phyloP scores from a whole-genome alignment of 164 flowering plant species.

The Nelumbo lutea region DNA sequence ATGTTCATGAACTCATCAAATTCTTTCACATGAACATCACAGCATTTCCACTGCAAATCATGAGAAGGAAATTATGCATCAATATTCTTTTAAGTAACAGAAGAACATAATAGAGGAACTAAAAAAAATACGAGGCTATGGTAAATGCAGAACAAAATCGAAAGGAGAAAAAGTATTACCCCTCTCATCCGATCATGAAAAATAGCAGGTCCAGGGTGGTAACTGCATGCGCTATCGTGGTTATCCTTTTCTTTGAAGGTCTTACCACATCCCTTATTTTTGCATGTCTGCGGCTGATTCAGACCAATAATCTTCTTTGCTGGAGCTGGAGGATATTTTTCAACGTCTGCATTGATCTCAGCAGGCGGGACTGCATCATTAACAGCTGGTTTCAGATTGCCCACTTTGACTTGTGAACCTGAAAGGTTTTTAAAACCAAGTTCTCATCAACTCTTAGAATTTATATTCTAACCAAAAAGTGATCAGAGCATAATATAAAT shows the following conservation, averaged over 20 bases:
- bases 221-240: conserved; percentile 75
- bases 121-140: not conserved
- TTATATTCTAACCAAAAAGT: not conserved
- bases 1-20: conserved; percentile 91
- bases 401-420: conserved; percentile 51
- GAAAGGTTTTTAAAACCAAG: not conserved
- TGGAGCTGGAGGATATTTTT: conserved; percentile 30
- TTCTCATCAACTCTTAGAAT: no score
- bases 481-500: not conserved
- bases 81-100: not conserved
- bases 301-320: conserved; percentile 55
- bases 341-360: conserved; percentile 24
- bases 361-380: conserved; percentile 18
- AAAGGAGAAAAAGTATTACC: conserved; percentile 30
- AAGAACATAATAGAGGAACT: not conserved
- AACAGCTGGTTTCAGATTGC: conserved; percentile 17
- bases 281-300: conserved; percentile 68
- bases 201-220: conserved; percentile 95
- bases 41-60: conserved; percentile 90
- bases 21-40: conserved; percentile 83
- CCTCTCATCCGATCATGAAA: conserved; percentile 89
- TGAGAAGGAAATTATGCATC: not conserved
- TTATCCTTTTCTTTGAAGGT: conserved; percentile 87
- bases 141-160: not conserved
- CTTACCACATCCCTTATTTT: conserved; percentile 84